phyloP scores from a whole-genome alignment of 768 basidiomycete species.

The Tulasnella sp. region DNA sequence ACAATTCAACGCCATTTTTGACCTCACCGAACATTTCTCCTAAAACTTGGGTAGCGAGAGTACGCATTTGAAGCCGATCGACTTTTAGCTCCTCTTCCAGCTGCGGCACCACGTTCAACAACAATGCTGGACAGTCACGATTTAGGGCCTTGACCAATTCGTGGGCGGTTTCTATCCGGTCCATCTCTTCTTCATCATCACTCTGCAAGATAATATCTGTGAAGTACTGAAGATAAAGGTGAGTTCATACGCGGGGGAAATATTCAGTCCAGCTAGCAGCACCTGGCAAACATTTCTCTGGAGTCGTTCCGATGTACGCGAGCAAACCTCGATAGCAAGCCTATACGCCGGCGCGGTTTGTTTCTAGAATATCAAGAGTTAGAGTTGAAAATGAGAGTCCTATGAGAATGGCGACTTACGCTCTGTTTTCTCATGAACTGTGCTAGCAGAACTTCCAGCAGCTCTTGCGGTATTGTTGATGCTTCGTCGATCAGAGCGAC shows the following conservation, averaged over 20 bases:
- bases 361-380: slow-evolving; percentile 31
- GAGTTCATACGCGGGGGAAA: background rate
- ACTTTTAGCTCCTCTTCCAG: slow-evolving; percentile 82
- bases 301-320: slow-evolving; percentile 68
- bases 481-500: slow-evolving; percentile 83
- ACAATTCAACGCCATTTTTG: slow-evolving; percentile 58
- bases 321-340: slow-evolving; percentile 79
- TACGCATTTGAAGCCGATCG: slow-evolving; percentile 56
- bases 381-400: slow-evolving; percentile 4
- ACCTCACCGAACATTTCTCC: slow-evolving; percentile 80
- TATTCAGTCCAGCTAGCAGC: background rate
- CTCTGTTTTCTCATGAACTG: slow-evolving; percentile 72
- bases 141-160: slow-evolving; percentile 75
- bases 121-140: slow-evolving; percentile 62
- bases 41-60: slow-evolving; percentile 74
- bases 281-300: slow-evolving; percentile 72
- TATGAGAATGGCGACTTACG: slow-evolving; percentile 31
- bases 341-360: slow-evolving; percentile 67
- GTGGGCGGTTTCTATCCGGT: slow-evolving; percentile 64
- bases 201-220: slow-evolving; percentile 69
- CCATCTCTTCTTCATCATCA: slow-evolving; percentile 25
- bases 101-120: slow-evolving; percentile 86
- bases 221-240: slow-evolving; percentile 47
- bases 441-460: slow-evolving; percentile 68
- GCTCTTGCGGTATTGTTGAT: slow-evolving; percentile 59